Percentiles rank a stretch among this genome's conserved stretches.
Conservation (phyloP, 441 rosid genomes). For the Populus hybrid region DNA sequence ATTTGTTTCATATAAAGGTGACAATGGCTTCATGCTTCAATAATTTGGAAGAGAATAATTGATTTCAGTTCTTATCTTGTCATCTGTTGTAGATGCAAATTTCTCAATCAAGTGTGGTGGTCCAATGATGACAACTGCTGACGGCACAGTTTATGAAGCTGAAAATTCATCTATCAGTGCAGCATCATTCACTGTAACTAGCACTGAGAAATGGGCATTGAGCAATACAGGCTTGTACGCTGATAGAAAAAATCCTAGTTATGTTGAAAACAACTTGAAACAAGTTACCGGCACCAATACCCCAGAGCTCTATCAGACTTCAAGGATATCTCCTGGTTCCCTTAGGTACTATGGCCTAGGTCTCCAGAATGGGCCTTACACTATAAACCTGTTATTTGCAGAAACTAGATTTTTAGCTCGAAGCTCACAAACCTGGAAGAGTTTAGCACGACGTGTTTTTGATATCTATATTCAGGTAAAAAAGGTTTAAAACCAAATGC, state of each 20-base stretch:
- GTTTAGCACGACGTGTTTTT: conserved; percentile 50
- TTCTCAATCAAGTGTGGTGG: conserved; percentile 67
- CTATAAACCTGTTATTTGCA: conserved; percentile 42
- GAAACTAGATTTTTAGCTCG: conserved; percentile 39
- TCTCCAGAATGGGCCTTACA: conserved; percentile 41
- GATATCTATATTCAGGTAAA: conserved; percentile 47
- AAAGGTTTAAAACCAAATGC: neutral
- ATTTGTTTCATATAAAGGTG: neutral
- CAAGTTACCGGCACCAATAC: conserved; percentile 24
- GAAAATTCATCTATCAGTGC: conserved; percentile 42
- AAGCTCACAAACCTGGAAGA: conserved; percentile 31
- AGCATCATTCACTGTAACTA: conserved; percentile 33
- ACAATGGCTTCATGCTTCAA: neutral
- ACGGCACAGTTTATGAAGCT: conserved; percentile 35
- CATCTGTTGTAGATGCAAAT: conserved; percentile 40
- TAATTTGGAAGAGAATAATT: neutral
- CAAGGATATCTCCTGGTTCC: conserved; percentile 43
- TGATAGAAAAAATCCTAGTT: conserved; percentile 28
- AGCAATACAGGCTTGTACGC: conserved; percentile 53
- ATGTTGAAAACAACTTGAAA: conserved; percentile 13
- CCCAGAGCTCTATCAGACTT: conserved; percentile 31
- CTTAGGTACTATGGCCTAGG: conserved; percentile 47
- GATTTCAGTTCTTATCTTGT: neutral
- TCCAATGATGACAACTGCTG: conserved; percentile 20
- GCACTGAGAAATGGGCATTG: conserved; percentile 59